Evolutionary conservation across 345 rosid species (phyloP).

Genomic region (Arabis hirsuta): DNA sequence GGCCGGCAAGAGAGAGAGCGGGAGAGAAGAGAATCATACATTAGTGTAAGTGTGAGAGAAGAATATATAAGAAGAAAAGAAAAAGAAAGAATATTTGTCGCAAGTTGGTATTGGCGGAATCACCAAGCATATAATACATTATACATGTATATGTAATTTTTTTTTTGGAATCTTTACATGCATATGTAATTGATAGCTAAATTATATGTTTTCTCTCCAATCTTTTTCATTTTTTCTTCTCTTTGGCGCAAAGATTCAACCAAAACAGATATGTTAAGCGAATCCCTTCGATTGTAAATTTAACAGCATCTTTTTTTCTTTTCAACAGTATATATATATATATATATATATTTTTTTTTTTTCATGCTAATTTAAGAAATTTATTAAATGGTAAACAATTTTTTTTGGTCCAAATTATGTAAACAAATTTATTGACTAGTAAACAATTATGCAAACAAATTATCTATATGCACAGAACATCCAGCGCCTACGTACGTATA

Average conservation of each 20-base stretch:
- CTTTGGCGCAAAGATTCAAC: slow-evolving; percentile 18
- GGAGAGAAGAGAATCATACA: slow-evolving; percentile 10
- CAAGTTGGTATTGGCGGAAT: slow-evolving; percentile 43
- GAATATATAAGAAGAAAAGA: slow-evolving; percentile 5
- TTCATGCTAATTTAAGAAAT: too few species aligned
- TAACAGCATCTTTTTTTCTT: not conserved
- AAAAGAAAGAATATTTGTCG: slow-evolving; percentile 26
- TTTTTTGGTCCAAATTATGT: too few species aligned
- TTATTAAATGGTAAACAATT: too few species aligned
- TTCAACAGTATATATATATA: too few species aligned
- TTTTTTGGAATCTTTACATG: too few species aligned
- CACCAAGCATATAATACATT: not conserved
- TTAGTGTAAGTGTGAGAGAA: slow-evolving; percentile 4
- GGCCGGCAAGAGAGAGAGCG: slow-evolving; percentile 11
- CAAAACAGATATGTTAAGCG: slow-evolving; percentile 16
- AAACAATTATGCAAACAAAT: too few species aligned
- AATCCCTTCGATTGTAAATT: slow-evolving; percentile 28
- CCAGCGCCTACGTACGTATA: too few species aligned
- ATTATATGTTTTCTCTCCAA: slow-evolving; percentile 17
- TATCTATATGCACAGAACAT: too few species aligned
- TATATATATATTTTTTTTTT: too few species aligned
- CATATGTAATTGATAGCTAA: too few species aligned
- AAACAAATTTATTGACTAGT: too few species aligned
- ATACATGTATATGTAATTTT: too few species aligned
- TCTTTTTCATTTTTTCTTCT: not conserved